A percentile compares a stretch with the other conserved stretches of the same genome.
phyloP scores from a whole-genome alignment of 2,329 filamentous ascomycete species.

The Colletotrichum trifolii region DNA sequence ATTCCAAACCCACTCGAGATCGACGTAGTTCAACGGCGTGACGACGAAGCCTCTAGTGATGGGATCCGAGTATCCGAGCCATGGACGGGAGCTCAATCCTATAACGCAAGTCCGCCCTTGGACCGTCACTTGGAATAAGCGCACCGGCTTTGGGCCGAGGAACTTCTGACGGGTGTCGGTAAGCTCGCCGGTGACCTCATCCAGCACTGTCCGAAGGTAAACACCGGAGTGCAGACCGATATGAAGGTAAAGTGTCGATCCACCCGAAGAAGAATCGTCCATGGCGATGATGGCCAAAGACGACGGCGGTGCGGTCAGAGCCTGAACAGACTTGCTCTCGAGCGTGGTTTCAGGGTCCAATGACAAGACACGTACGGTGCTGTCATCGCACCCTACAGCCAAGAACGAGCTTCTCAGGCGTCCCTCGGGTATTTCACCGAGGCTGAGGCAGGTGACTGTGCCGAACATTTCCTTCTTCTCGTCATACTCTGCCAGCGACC shows the following conservation, averaged over 20 bases:
- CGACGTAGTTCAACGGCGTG: conserved; percentile 88
- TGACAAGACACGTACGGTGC: conserved; percentile 92
- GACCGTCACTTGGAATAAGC: conserved; percentile 90
- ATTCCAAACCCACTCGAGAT: conserved; percentile 94
- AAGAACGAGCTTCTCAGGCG: conserved; percentile 90
- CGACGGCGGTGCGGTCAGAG: conserved; percentile 88
- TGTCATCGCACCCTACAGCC: conserved; percentile 96
- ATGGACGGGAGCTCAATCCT: conserved; percentile 91
- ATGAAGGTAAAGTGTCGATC: conserved; percentile 90
- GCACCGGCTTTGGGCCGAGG: conserved; percentile 88
- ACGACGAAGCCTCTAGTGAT: conserved; percentile 90
- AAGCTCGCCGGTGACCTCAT: conserved; percentile 94
- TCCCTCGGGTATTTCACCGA: conserved; percentile 93
- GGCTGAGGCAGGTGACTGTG: conserved; percentile 92
- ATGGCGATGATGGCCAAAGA: conserved; percentile 93
- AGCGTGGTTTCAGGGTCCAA: conserved; percentile 90
- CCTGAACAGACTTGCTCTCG: conserved; percentile 94
- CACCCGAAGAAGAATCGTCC: conserved; percentile 91
- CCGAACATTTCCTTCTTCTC: conserved; percentile 96
- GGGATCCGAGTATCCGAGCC: conserved; percentile 92
- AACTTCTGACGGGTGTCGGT: conserved; percentile 96
- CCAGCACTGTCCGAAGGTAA: conserved; percentile 92
- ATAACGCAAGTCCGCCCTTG: conserved; percentile 87
- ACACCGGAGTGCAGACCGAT: conserved; percentile 96
- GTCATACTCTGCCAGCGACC: conserved; percentile 91